These are phyloP conservation scores for Penicillium frequentans DNA, from an alignment of 2,329 filamentous ascomycete species.

Conservation along the genomic window DNA sequence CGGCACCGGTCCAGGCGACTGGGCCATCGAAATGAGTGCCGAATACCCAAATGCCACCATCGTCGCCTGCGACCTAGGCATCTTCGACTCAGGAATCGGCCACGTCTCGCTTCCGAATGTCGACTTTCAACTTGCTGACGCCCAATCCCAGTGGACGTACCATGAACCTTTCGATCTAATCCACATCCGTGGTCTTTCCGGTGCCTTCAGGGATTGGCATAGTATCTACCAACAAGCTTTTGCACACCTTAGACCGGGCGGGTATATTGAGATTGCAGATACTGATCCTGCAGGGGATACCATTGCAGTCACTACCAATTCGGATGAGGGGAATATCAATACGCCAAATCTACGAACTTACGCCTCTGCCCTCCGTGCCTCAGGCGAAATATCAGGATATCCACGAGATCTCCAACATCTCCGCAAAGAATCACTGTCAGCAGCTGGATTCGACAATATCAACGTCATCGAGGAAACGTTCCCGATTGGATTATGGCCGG, in stretches of 20 bases:
- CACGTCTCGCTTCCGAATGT: constrained; percentile 40
- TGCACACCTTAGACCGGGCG: constrained; percentile 46
- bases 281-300: constrained; percentile 32
- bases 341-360: constrained; percentile 37
- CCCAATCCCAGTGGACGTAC: constrained; percentile 50
- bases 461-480: constrained; percentile 38
- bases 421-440: constrained; percentile 37
- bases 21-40: constrained; percentile 50
- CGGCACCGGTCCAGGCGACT: constrained; percentile 52
- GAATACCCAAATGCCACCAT: constrained; percentile 47
- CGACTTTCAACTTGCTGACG: constrained; percentile 53
- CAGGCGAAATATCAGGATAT: constrained; percentile 41
- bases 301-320: constrained; percentile 12
- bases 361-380: constrained; percentile 35
- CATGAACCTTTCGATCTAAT: constrained; percentile 51
- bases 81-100: constrained; percentile 44
- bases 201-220: constrained; percentile 49
- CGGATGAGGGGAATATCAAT: background rate
- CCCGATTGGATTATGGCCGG: constrained; percentile 40
- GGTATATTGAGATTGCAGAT: constrained; percentile 50
- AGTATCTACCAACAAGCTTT: constrained; percentile 48
- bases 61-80: constrained; percentile 46
- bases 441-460: constrained; percentile 48
- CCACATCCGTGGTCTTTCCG: constrained; percentile 50
- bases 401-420: constrained; percentile 47